A percentile compares a stretch with the other conserved stretches of the same genome.
Evolutionary conservation across 306 rosid species (phyloP).

Genomic region (Pterocarpus macrocarpus): DNA sequence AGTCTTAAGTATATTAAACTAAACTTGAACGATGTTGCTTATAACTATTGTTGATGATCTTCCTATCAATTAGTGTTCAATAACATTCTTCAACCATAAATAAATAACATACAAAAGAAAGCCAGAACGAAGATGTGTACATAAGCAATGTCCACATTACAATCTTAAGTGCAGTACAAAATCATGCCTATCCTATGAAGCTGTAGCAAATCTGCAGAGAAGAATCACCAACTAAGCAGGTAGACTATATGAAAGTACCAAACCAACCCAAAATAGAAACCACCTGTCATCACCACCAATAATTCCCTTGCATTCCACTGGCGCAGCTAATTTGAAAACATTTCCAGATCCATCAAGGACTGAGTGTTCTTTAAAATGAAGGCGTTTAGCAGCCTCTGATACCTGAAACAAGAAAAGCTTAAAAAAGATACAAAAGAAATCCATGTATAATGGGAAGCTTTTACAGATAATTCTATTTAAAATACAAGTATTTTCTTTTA

Average conservation of each 20-base stretch:
- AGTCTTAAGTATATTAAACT: not conserved
- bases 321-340: slow-evolving; percentile 80
- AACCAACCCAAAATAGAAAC: slow-evolving; percentile 20
- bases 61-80: not conserved
- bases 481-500: too few relatives aligned
- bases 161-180: not conserved
- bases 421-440: slow-evolving; percentile 12
- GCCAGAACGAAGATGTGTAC: not conserved
- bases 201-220: not conserved
- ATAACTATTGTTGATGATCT: slow-evolving; percentile 5
- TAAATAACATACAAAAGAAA: not conserved
- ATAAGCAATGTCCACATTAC: not conserved
- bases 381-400: slow-evolving; percentile 76
- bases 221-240: slow-evolving; percentile 2
- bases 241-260: slow-evolving; percentile 2
- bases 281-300: slow-evolving; percentile 91
- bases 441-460: too few relatives aligned
- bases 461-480: too few relatives aligned
- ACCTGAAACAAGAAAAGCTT: slow-evolving; percentile 54
- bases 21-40: not conserved
- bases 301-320: slow-evolving; percentile 93
- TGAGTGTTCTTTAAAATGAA: slow-evolving; percentile 82
- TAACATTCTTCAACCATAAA: slow-evolving; percentile 17
- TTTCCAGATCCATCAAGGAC: slow-evolving; percentile 84
- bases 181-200: not conserved